Evolutionary conservation across 768 basidiomycete genomes (phyloP).

Genomic region (Cystobasidium tubakii): DNA sequence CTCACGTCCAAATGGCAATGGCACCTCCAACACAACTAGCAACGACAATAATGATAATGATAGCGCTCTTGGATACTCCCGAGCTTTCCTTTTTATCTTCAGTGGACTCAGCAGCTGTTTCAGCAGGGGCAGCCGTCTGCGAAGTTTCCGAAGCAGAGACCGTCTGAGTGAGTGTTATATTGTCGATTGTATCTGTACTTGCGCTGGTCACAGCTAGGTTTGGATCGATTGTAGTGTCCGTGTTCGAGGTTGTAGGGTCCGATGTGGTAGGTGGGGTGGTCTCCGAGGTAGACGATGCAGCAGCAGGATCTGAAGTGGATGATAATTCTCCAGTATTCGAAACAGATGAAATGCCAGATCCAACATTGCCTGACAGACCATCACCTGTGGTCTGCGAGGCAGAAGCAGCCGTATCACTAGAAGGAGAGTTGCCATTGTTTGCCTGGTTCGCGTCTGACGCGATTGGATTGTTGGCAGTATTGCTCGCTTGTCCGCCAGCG

Average conservation of each 20-base stretch:
- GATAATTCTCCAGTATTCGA: not conserved
- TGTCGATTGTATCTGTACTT: conserved; percentile 17
- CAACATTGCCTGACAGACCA: not conserved
- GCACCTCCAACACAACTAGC: conserved; percentile 30
- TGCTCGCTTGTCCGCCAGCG: not conserved
- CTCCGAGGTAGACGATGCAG: not conserved
- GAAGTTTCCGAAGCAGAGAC: conserved; percentile 17
- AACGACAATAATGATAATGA: conserved; percentile 35
- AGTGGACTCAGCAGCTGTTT: not conserved
- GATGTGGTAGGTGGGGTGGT: not conserved
- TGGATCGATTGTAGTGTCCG: not conserved
- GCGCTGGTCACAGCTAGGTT: not conserved
- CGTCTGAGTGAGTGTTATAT: conserved; percentile 19
- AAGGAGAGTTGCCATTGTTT: conserved; percentile 2
- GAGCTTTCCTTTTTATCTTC: conserved; percentile 14
- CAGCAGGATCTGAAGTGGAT: not conserved
- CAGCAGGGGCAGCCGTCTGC: not conserved
- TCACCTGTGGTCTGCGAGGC: not conserved
- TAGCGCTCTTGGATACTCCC: conserved; percentile 14
- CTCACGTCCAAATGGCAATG: conserved; percentile 36
- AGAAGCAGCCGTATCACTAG: not conserved
- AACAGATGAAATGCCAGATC: not conserved
- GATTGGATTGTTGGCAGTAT: not conserved
- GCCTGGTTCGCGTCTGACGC: not conserved
- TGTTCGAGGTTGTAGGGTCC: not conserved